These are phyloP conservation scores for Aspergillus unguis DNA, from an alignment of 2,329 filamentous ascomycete species.

Conservation along the genomic window DNA sequence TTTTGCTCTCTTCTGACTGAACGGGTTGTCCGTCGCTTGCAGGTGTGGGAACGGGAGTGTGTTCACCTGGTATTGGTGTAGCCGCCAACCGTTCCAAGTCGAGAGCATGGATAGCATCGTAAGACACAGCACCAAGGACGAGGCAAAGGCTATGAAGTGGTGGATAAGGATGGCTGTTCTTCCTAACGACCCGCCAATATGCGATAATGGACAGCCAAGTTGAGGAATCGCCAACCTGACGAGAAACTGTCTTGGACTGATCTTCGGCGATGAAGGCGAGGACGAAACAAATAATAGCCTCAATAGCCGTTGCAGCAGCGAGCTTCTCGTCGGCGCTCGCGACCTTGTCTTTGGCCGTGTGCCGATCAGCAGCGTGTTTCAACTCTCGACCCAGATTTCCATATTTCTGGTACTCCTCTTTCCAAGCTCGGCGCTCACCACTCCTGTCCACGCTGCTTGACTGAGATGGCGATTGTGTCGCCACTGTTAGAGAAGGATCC, in stretches of 20 bases:
- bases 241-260: slow-evolving; percentile 34
- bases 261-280: slow-evolving; percentile 46
- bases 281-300: slow-evolving; percentile 48
- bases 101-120: slow-evolving; percentile 44
- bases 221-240: slow-evolving; percentile 38
- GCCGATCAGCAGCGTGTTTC: slow-evolving; percentile 44
- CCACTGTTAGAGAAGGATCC: slow-evolving; percentile 20
- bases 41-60: slow-evolving; percentile 41
- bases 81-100: slow-evolving; percentile 45
- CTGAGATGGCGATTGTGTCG: slow-evolving; percentile 30
- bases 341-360: slow-evolving; percentile 30
- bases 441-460: slow-evolving; percentile 27
- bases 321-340: slow-evolving; percentile 35
- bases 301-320: slow-evolving; percentile 40
- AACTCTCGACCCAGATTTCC: slow-evolving; percentile 43
- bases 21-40: slow-evolving; percentile 42
- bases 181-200: slow-evolving; percentile 46
- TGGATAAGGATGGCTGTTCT: slow-evolving; percentile 37
- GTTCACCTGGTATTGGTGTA: slow-evolving; percentile 39
- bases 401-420: slow-evolving; percentile 43
- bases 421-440: slow-evolving; percentile 42
- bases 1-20: slow-evolving; percentile 37
- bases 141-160: slow-evolving; percentile 44
- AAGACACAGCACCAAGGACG: slow-evolving; percentile 47
- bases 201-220: slow-evolving; percentile 48